A percentile compares a stretch with the other conserved stretches of the same genome.
These are phyloP conservation scores for Eragrostis tef DNA, from an alignment of 202 grass and related monocot genomes.

Conservation along the genomic window DNA sequence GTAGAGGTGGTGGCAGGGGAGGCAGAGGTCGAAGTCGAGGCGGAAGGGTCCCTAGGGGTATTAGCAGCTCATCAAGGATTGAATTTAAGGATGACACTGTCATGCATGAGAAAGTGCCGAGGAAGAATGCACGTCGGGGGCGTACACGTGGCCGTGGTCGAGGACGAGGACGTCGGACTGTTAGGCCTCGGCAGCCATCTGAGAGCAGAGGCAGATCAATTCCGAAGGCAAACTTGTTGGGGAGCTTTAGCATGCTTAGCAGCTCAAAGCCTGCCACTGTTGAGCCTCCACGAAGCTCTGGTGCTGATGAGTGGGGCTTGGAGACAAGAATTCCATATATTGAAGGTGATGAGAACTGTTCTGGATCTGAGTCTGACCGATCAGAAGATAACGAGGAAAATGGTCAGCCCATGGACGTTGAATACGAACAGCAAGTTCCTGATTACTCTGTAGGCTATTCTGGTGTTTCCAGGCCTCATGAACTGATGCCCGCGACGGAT, in stretches of 20 bases:
- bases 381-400: slow-evolving; percentile 66
- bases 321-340: slow-evolving; percentile 55
- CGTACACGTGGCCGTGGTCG: slow-evolving; percentile 56
- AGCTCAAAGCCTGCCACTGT: slow-evolving; percentile 44
- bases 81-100: slow-evolving; percentile 46
- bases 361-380: slow-evolving; percentile 53
- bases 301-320: slow-evolving; percentile 73
- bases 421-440: slow-evolving; percentile 62
- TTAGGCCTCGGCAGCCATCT: slow-evolving; percentile 69
- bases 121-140: slow-evolving; percentile 61
- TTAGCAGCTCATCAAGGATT: slow-evolving; percentile 53
- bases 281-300: slow-evolving; percentile 79
- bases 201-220: slow-evolving; percentile 63
- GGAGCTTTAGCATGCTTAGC: slow-evolving; percentile 77
- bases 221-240: slow-evolving; percentile 74
- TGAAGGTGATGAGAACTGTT: slow-evolving; percentile 64
- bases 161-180: slow-evolving; percentile 72
- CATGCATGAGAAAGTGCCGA: slow-evolving; percentile 52
- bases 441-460: slow-evolving; percentile 53
- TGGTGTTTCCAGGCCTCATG: slow-evolving; percentile 51
- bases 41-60: slow-evolving; percentile 59
- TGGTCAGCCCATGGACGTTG: slow-evolving; percentile 64
- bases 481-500: slow-evolving; percentile 47
- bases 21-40: slow-evolving; percentile 67
- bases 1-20: slow-evolving; percentile 61